phyloP scores from a whole-genome alignment of 495 filamentous ascomycete genomes.

The Bombardia bombarda region DNA sequence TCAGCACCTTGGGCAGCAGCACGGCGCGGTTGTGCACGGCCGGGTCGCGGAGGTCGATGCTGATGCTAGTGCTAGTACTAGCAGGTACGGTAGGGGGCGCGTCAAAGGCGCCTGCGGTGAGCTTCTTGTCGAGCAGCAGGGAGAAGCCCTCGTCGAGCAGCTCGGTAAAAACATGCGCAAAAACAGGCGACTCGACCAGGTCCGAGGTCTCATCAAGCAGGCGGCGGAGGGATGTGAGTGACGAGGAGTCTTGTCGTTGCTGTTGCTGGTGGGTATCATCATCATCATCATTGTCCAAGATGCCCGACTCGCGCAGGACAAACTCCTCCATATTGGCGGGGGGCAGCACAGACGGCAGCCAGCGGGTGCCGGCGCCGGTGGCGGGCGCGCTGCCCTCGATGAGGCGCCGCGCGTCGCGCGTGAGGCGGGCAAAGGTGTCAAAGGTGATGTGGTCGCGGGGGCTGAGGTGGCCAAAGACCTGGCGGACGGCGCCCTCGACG shows the following conservation, averaged over 20 bases:
- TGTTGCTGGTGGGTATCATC: too few relatives aligned
- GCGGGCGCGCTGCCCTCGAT: slow-evolving; percentile 71
- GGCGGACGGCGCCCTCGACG: slow-evolving; percentile 71
- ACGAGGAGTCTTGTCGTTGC: slow-evolving; percentile 19
- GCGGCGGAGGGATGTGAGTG: slow-evolving; percentile 58
- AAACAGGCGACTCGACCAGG: slow-evolving; percentile 86
- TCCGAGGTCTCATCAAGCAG: slow-evolving; percentile 96
- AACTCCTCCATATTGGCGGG: slow-evolving; percentile 65
- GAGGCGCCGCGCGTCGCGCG: slow-evolving; percentile 66
- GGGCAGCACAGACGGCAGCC: slow-evolving; percentile 82
- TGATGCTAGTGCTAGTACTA: slow-evolving; percentile 29
- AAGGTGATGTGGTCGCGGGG: slow-evolving; percentile 82
- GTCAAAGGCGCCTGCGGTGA: slow-evolving; percentile 71
- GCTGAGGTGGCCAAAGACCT: slow-evolving; percentile 76
- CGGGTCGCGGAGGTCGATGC: slow-evolving; percentile 31
- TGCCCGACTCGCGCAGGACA: slow-evolving; percentile 77
- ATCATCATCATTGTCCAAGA: slow-evolving; percentile 44
- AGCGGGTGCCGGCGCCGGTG: slow-evolving; percentile 56
- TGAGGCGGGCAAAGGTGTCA: slow-evolving; percentile 67
- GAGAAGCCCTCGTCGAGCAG: slow-evolving; percentile 85
- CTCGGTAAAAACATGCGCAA: slow-evolving; percentile 71
- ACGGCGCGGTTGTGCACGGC: slow-evolving; percentile 43
- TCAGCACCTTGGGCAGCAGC: slow-evolving; percentile 85
- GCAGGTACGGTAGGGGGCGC: slow-evolving; percentile 23
- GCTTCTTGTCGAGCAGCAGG: slow-evolving; percentile 67